These are phyloP conservation scores for Rhodotorula sp. DNA, from an alignment of 1,284 basidiomycete genomes.

Conservation along the genomic window DNA sequence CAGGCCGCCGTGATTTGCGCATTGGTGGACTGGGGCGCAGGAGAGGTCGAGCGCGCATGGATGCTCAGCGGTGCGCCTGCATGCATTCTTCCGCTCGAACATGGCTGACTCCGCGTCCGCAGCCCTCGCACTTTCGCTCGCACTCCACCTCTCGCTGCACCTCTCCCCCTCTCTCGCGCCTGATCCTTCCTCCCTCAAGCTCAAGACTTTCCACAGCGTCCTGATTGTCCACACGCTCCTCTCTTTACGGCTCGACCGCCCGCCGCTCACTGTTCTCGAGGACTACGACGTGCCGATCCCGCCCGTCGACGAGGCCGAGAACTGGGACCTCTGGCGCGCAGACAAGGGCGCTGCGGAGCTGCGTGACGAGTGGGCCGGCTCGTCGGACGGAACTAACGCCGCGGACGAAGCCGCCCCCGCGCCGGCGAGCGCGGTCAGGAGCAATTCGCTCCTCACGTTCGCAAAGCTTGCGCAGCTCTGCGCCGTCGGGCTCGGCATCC, in stretches of 20 bases:
- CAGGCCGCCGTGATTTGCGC: conserved; percentile 22
- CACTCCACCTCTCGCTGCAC: conserved; percentile 22
- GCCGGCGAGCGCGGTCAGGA: conserved; percentile 21
- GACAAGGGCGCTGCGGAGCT: conserved; percentile 34
- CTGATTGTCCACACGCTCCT: conserved; percentile 38
- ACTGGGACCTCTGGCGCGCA: conserved; percentile 39
- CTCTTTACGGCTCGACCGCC: conserved; percentile 22
- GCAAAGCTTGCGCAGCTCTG: conserved; percentile 27
- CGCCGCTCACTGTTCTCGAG: conserved; percentile 27
- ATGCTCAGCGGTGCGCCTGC: conserved; percentile 22
- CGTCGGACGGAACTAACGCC: background rate
- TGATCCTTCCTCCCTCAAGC: conserved; percentile 15
- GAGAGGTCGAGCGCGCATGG: conserved; percentile 31
- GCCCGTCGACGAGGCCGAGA: conserved; percentile 30
- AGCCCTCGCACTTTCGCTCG: conserved; percentile 28
- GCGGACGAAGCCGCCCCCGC: background rate
- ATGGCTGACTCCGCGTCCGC: background rate
- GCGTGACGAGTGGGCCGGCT: conserved; percentile 15
- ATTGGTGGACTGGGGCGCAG: conserved; percentile 31
- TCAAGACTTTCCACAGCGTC: conserved; percentile 31
- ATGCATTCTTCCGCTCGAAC: no score
- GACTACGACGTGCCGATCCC: conserved; percentile 32
- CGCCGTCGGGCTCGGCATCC: conserved; percentile 24
- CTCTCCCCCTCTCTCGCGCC: background rate
- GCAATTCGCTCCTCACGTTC: conserved; percentile 29